Base-by-base conservation (phyloP, 2,329 filamentous ascomycete species). In the Fusarium sublunatum region DNA sequence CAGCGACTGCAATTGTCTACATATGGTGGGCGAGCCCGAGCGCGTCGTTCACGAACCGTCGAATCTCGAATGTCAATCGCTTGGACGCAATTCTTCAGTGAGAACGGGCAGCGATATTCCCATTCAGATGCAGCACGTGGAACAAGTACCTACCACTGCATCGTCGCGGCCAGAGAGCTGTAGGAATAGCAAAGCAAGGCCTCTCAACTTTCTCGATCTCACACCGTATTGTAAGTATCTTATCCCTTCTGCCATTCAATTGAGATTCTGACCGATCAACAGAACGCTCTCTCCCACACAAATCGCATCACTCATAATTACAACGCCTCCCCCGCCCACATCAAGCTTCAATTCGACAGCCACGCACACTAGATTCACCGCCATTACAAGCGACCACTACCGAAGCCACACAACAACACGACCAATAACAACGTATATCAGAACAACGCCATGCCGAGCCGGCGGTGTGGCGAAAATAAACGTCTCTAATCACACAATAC, bases 1-100 rank as follows among this genome's bases (percentile, higher is more conserved):
- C 15, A 34, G 46, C 19, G 39, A 64, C 1, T 65, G 62, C 53
- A 66, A 66, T 43, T 65, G 62, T 39, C 55, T 66, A 48, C 53
- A 66, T 10, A 51, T 59, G 5, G 19, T 59, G 10, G 46, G 40
- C 12, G 62, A 64, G 1, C 36, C 62, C 3, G 49, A 50, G 6
- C 53, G 9, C 15, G 24, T 38, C 11, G 41, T 25, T 6, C 32
- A n/a, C 10, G 34, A 46, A 1, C 49, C 49, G 3, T 44, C 45
- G 11, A 22, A 41, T 3, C 13, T 32, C 5, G 57, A 60, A 41
- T 60, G 48, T 1, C 48, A 60, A 31, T 60, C 53, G 5, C 35
- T 50, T 3, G 28, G 31, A 9, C 31, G 38, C 3, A 50, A 49
- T 11, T 34, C 42, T 15, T 58, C 59, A 2, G 48, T 36, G 4